phyloP scores from a whole-genome alignment of 2,329 filamentous ascomycete genomes.

The Fusarium foetens region DNA sequence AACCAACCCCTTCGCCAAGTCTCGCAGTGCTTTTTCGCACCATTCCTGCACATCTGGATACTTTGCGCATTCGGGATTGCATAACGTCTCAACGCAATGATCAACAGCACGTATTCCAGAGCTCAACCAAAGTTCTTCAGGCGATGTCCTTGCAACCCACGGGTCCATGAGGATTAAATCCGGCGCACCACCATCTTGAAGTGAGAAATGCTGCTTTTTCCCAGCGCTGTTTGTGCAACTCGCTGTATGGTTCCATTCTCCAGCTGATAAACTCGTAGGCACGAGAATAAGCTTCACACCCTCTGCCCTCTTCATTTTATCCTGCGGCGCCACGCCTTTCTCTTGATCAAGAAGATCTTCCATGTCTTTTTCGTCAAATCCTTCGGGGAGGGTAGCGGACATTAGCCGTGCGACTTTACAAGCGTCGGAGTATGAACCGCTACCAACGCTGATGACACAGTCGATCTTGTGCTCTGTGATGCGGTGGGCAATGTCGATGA shows the following conservation, averaged over 20 bases:
- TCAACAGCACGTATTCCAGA: slow-evolving; percentile 20
- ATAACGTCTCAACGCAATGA: slow-evolving; percentile 9
- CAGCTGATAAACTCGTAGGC: slow-evolving; percentile 8
- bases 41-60: slow-evolving; percentile 3
- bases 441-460: not conserved
- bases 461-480: slow-evolving; percentile 1
- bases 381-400: not conserved
- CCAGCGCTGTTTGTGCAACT: slow-evolving; percentile 15
- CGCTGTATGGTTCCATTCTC: slow-evolving; percentile 19
- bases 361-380: slow-evolving; percentile 10
- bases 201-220: slow-evolving; percentile 14
- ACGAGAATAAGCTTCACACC: slow-evolving; percentile 5
- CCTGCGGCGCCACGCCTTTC: slow-evolving; percentile 1
- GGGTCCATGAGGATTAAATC: slow-evolving; percentile 25
- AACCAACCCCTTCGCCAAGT: not conserved
- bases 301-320: slow-evolving; percentile 5
- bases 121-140: slow-evolving; percentile 1
- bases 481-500: slow-evolving; percentile 4
- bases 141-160: slow-evolving; percentile 8
- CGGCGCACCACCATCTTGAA: slow-evolving; percentile 3
- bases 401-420: slow-evolving; percentile 18
- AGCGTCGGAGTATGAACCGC: slow-evolving; percentile 18
- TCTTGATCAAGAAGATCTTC: slow-evolving; percentile 7
- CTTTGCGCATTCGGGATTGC: slow-evolving; percentile 6
- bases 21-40: slow-evolving; percentile 6